phyloP scores from a whole-genome alignment of 129 eudicot species.

The Sambucus nigra region DNA sequence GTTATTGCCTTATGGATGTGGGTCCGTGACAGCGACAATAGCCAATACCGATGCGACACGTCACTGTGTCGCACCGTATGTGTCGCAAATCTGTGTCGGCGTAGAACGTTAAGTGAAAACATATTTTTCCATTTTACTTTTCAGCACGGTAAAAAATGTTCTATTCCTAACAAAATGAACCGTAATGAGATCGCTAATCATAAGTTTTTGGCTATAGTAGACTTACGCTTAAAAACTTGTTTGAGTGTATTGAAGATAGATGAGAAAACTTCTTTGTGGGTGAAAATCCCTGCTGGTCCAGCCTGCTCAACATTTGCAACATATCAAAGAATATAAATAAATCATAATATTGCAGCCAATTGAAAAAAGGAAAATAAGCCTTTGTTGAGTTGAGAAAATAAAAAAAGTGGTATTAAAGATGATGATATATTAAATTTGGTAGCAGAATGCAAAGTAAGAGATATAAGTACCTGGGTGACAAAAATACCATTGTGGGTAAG shows the following conservation, averaged over 20 bases:
- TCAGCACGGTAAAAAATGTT: no score
- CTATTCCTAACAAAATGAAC: no score
- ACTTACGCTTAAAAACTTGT: constrained; percentile 94
- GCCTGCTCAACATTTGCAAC: constrained; percentile 34
- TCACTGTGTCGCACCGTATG: no score
- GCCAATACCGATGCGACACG: no score
- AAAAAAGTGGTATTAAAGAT: background rate
- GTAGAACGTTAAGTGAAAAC: no score
- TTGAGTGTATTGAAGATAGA: constrained; percentile 89
- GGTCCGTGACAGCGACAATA: no score
- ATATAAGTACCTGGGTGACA: constrained; percentile 72
- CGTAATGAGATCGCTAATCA: no score
- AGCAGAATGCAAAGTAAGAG: background rate
- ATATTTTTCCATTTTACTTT: no score
- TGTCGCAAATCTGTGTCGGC: no score
- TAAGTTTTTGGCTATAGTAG: background rate
- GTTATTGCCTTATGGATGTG: no score
- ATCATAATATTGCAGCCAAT: no score
- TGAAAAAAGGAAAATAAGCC: no score
- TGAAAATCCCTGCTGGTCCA: constrained; percentile 90
- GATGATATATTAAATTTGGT: background rate
- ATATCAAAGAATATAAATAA: background rate
- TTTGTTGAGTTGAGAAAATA: background rate
- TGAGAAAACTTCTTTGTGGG: constrained; percentile 93
- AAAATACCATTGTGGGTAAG: constrained; percentile 68